A percentile compares a stretch with the other conserved stretches of the same genome.
Evolutionary conservation across 345 rosid species (phyloP).

Genomic region (Jatropha curcas): DNA sequence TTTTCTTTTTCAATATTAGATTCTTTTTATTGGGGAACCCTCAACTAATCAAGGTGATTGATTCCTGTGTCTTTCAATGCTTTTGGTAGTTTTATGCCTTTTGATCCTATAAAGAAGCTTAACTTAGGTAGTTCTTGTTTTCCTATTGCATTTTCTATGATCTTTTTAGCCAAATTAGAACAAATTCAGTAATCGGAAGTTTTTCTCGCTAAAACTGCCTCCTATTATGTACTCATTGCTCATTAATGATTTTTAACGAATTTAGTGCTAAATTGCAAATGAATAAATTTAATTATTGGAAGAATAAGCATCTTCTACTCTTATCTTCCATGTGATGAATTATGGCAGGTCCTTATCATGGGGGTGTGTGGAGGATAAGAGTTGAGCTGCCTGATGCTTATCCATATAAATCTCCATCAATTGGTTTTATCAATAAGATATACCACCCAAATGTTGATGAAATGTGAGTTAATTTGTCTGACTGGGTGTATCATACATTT

Average conservation of each 20-base stretch:
- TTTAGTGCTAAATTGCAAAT: background rate
- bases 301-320: constrained; percentile 2
- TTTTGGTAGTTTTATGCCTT: background rate
- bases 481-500: background rate
- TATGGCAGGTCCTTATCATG: constrained; percentile 80
- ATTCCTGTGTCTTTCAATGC: background rate
- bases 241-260: background rate
- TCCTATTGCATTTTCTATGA: background rate
- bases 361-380: constrained; percentile 94
- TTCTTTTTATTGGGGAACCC: background rate
- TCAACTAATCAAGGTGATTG: background rate
- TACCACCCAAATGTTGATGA: constrained; percentile 94
- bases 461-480: constrained; percentile 38
- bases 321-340: constrained; percentile 17
- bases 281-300: background rate
- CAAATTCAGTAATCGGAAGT: background rate
- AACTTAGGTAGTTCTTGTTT: background rate
- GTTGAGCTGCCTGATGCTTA: constrained; percentile 98
- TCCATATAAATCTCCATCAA: constrained; percentile 56
- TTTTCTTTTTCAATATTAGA: background rate
- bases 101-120: constrained; percentile 3
- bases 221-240: background rate
- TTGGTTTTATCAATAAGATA: constrained; percentile 62
- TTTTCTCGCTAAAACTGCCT: background rate
- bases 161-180: background rate